Evolutionary conservation across 2,329 filamentous ascomycete genomes (phyloP), one percentile per base, ranked within the genome.

Genomic region (Fusarium proliferatum): DNA sequence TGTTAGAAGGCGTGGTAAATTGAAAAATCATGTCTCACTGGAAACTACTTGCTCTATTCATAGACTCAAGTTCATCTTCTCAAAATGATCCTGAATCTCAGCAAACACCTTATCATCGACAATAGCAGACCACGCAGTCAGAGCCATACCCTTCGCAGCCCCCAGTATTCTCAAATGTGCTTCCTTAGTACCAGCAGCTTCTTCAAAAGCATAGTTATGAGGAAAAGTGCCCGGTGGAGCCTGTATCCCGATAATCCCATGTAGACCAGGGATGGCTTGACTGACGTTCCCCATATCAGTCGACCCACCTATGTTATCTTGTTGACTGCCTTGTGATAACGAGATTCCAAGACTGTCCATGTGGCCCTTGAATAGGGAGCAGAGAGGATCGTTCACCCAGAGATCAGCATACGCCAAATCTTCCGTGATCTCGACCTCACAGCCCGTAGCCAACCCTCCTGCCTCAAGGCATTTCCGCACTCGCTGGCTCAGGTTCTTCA

Each of bases 221-320:
- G 46, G 28, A 5, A 33, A 49, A 0, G 28, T 33, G 3, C 28
- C 28, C 9, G 0, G 0, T n/a, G 46, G 28, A n/a, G 46, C 46
- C 2, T 33, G 0, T 2, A 49, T 30, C 8, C 45, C 45, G 12
- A 48, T 48, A 10, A 48, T 48, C 17, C 10, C 45, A 21, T 30
- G 45, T 3, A 30, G 9, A 1, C 45, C 45, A 48, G 45, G 45
- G 16, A 48, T 48, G 2, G 7, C 19, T 21, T 48, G 45, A 10
- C 45, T 48, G 1, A 48, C 19, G 3, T 45, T 48, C 3, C 45
- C 45, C 45, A 48, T 48, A n/a, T 48, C 28, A 10, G 46, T 49
- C 46, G 28, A 49, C 9, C 46, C 19, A 5, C 46, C 19, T 8
- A 33, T 21, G 9, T 15, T 49, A 28, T 49, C 46, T 2, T 4